phyloP scores from a whole-genome alignment of 805 yeast genomes.

The Hanseniaspora lachancei region DNA sequence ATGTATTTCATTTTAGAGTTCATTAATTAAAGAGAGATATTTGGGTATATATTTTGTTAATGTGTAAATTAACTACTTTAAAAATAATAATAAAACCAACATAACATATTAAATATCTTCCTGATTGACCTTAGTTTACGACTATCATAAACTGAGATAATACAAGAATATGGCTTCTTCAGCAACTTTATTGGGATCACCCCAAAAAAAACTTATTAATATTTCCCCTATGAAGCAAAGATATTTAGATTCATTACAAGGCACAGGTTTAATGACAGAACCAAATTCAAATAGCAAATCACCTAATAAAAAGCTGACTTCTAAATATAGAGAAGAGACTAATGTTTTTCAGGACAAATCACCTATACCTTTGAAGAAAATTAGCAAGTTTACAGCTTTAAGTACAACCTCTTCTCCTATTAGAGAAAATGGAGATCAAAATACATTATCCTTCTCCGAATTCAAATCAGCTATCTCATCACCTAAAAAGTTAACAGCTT shows the following conservation, averaged over 20 bases:
- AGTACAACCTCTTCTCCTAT: neutral
- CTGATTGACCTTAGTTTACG: neutral
- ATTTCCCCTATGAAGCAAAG: constrained; percentile 20
- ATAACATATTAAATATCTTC: neutral
- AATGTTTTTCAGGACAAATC: neutral
- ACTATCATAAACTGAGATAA: neutral
- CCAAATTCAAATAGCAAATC: constrained; percentile 19
- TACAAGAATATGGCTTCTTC: neutral
- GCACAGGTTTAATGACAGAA: constrained; percentile 14
- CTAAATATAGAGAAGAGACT: neutral
- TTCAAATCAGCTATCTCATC: neutral
- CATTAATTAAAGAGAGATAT: no score
- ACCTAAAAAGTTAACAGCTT: neutral
- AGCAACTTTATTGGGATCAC: constrained; percentile 12
- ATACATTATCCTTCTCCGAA: neutral
- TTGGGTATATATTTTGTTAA: no score
- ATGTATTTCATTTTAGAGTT: no score
- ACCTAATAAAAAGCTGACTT: constrained; percentile 19
- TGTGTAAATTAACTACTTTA: no score
- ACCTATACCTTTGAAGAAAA: neutral
- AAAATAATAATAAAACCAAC: neutral
- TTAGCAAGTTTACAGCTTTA: constrained; percentile 1
- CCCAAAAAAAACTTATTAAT: constrained; percentile 9
- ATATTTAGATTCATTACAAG: constrained; percentile 21
- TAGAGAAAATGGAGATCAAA: neutral